Evolutionary conservation across 352 stramenopile genomes (phyloP).

Genomic region (Pythium phragmitis): DNA sequence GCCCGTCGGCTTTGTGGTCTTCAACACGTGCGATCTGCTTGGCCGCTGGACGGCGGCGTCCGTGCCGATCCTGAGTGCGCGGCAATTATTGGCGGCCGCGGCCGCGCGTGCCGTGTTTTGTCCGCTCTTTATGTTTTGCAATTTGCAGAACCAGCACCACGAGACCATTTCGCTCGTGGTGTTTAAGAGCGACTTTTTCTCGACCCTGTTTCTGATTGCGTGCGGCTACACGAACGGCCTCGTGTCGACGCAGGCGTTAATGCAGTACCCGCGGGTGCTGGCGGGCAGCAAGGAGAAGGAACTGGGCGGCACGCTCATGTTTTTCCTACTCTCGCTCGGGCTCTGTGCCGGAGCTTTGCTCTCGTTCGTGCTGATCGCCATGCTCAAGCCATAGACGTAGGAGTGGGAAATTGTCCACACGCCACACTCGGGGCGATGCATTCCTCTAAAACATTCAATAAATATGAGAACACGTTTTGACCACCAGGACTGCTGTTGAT

Average conservation of each 20-base stretch:
- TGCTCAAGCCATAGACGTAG: conserved; percentile 59
- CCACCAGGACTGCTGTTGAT: no score
- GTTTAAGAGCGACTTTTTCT: conserved; percentile 68
- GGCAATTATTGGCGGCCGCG: conserved; percentile 38
- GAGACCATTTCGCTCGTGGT: conserved; percentile 68
- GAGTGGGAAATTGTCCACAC: not conserved
- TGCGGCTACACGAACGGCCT: conserved; percentile 76
- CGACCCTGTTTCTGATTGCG: conserved; percentile 51
- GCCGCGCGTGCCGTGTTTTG: conserved; percentile 53
- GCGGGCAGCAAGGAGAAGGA: conserved; percentile 64
- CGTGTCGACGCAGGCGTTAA: conserved; percentile 68
- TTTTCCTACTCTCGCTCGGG: conserved; percentile 76
- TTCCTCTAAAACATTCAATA: no score
- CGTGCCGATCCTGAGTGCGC: conserved; percentile 33
- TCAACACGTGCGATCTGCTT: conserved; percentile 75
- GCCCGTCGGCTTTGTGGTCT: conserved; percentile 74
- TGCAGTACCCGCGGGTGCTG: conserved; percentile 70
- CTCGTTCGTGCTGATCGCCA: conserved; percentile 71
- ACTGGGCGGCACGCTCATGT: conserved; percentile 75
- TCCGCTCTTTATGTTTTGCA: conserved; percentile 75
- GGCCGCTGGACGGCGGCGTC: conserved; percentile 48
- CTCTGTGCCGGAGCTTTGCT: conserved; percentile 72
- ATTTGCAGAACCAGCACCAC: conserved; percentile 67
- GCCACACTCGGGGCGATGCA: not conserved
- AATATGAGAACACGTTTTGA: no score